Evolutionary conservation across 2,329 filamentous ascomycete genomes (phyloP).

Genomic region (Lachnellula arida): DNA sequence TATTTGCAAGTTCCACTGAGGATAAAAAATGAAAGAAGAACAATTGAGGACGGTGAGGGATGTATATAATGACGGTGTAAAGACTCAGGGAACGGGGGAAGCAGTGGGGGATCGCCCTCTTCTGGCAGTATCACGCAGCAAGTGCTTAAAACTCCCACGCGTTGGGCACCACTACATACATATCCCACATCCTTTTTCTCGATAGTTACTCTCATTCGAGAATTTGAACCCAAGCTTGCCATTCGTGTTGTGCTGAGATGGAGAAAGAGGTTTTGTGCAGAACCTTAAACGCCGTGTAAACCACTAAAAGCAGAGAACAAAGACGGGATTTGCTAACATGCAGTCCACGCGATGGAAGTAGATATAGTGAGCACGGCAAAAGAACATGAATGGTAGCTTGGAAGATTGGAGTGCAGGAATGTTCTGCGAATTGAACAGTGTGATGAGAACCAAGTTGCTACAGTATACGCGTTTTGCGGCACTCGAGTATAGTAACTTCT

Average conservation of each 20-base stretch:
- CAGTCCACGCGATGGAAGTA: background rate
- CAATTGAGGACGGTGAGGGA: background rate
- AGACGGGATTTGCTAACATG: background rate
- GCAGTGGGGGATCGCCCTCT: background rate
- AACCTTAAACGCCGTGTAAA: background rate
- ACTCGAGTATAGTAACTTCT: background rate
- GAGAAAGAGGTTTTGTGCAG: background rate
- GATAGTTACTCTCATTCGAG: background rate
- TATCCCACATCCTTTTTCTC: background rate
- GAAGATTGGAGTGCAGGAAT: background rate
- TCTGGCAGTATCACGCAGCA: background rate
- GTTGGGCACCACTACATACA: constrained; percentile 7
- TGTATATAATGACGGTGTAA: background rate
- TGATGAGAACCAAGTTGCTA: background rate
- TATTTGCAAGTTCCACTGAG: background rate
- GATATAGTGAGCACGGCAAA: background rate
- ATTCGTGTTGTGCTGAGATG: background rate
- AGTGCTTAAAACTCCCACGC: constrained; percentile 1
- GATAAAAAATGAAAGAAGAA: background rate
- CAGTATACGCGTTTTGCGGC: background rate
- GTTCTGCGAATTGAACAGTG: background rate
- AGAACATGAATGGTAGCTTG: background rate
- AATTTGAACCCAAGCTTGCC: background rate
- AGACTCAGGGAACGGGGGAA: background rate
- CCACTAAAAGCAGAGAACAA: background rate